These are phyloP conservation scores for Leccinum barrowsii DNA, from an alignment of 768 basidiomycete genomes.

Conservation along the genomic window DNA sequence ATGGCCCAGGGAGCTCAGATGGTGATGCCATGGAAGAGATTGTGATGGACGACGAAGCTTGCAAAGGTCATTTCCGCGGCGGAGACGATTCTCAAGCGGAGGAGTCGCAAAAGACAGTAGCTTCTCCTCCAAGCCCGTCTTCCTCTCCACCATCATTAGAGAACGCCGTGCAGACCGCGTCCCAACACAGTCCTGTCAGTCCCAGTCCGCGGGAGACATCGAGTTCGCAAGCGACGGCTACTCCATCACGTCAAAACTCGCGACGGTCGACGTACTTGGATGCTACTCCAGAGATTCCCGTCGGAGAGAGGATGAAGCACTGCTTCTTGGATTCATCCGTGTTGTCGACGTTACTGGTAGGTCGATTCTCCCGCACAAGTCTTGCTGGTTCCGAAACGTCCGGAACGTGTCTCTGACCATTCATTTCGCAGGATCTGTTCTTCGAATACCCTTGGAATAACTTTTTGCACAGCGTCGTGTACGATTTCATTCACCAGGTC, in stretches of 20 bases:
- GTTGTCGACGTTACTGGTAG: constrained; percentile 71
- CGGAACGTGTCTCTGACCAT: background rate
- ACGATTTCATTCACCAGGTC: constrained; percentile 94
- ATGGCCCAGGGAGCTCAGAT: constrained; percentile 69
- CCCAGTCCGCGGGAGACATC: constrained; percentile 29
- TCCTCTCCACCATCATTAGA: constrained; percentile 32
- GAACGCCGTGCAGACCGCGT: constrained; percentile 23
- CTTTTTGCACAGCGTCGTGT: constrained; percentile 94
- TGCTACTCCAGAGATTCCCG: constrained; percentile 40
- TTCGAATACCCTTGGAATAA: constrained; percentile 98
- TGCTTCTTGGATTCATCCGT: constrained; percentile 73
- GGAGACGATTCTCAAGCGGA: constrained; percentile 32
- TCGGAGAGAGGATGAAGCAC: constrained; percentile 80
- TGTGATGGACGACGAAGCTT: constrained; percentile 65
- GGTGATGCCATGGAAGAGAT: constrained; percentile 85
- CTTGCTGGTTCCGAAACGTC: background rate
- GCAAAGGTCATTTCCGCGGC: constrained; percentile 26
- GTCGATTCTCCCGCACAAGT: constrained; percentile 25
- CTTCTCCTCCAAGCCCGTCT: constrained; percentile 30
- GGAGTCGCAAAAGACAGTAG: constrained; percentile 28
- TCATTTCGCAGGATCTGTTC: constrained; percentile 70
- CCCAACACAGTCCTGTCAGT: constrained; percentile 24
- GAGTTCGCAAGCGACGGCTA: constrained; percentile 35
- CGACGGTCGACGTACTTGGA: constrained; percentile 40
- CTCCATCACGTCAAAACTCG: constrained; percentile 54